Conservation (phyloP, 345 rosid genomes). For the Erucastrum elatum region DNA sequence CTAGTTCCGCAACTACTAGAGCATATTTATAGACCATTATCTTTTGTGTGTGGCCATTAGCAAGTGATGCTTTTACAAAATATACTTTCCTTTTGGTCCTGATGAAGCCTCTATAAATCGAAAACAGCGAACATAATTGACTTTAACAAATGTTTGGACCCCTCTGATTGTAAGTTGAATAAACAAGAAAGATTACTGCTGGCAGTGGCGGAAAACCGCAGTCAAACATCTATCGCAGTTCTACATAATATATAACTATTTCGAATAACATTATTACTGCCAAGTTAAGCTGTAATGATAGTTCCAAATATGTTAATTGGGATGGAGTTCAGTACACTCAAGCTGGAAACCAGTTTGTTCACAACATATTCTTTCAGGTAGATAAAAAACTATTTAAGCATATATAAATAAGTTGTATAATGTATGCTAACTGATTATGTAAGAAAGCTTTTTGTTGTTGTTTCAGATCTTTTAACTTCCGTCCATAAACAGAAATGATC, state of each 20-base stretch:
- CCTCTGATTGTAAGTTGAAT: not conserved
- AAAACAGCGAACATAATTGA: not conserved
- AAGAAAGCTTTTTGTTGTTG: not conserved
- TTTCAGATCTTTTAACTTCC: not conserved
- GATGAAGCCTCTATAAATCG: not conserved
- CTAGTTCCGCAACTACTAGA: conserved; percentile 9
- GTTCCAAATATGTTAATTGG: conserved; percentile 84
- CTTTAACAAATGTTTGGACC: conserved; percentile 3
- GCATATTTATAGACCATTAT: not conserved
- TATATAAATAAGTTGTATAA: not conserved
- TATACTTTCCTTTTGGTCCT: not conserved
- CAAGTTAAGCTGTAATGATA: conserved; percentile 57
- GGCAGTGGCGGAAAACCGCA: not conserved
- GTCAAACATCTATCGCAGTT: not conserved
- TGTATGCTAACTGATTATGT: not conserved
- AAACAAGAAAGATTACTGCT: not conserved
- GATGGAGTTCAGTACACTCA: conserved; percentile 93
- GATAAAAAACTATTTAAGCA: conserved; percentile 32
- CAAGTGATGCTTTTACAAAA: not conserved
- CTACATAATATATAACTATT: not conserved
- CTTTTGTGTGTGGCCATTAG: not conserved
- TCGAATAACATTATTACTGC: conserved; percentile 14
- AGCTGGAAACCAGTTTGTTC: conserved; percentile 84
- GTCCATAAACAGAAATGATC: too few relatives aligned
- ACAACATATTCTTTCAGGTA: conserved; percentile 69